Base-by-base conservation (phyloP, 176 grass and related monocot species). In the Eleusine coracana region DNA sequence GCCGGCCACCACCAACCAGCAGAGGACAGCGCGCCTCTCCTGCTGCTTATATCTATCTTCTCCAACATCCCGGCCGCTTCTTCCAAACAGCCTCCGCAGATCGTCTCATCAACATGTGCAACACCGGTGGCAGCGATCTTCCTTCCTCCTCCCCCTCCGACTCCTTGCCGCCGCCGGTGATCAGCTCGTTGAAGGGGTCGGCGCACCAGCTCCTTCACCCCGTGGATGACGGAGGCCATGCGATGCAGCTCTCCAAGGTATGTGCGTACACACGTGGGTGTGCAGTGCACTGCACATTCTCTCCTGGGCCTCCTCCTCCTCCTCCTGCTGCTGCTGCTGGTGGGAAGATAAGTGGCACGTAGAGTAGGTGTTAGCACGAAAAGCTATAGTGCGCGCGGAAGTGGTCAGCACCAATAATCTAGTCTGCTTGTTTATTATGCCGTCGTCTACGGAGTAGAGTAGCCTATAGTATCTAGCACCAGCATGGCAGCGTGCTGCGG, bases 201-300 rank as follows among this genome's bases (percentile, higher is more conserved):
- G 71, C 84, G 36, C 85, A 77, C 64, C 66, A 70, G 66, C 89
- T 89, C 39, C 83, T 87, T 20, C 73, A 41, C 78, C 85, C 82
- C 85, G 44, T 44, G 41, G 73, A 77, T 34, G 79, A 48, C 10
- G 73, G 15, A 28, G 74, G 31, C 80, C 84, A 73, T 68, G 75
- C 68, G 7, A 84, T 55, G 5, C 75, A 59, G 40, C 75, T 87
- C 70, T 87, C 84, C 83, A 89, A 89, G 88, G 87, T 89, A 85
- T 9, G 38, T 2, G 29, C 10, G 20, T 5, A 25, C 25, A 12
- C 80, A 38, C 51, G 18, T 50, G 48, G 6, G 42, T 46, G 34
- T 69, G 38, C 63, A 45, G 34, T 69, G 28, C 63, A 45, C 78
- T 71, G 55, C 23, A 29, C 23, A 63, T 63, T 63, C 60, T 28